Evolutionary conservation across 257 asterid genomes (phyloP).

Genomic region (Solanum arcanum): DNA sequence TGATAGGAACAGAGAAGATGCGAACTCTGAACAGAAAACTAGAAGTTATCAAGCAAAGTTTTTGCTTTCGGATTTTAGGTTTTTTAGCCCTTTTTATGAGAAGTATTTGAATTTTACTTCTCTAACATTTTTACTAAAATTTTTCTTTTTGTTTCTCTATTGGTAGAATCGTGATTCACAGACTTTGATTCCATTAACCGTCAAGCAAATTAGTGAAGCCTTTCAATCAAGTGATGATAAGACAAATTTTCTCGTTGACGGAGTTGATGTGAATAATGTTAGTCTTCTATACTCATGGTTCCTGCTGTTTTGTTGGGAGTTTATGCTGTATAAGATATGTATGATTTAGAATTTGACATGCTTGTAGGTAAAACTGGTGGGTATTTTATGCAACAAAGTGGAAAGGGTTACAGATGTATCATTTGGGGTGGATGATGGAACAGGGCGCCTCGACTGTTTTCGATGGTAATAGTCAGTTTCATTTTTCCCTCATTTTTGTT

Average conservation of each 20-base stretch:
- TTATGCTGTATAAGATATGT: neutral
- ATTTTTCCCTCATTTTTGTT: neutral
- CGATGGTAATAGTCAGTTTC: conserved; percentile 38
- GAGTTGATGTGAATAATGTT: conserved; percentile 73
- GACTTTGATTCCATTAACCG: conserved; percentile 64
- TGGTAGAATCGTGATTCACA: conserved; percentile 77
- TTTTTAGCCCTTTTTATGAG: neutral
- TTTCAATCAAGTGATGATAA: conserved; percentile 57
- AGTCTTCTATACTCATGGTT: neutral
- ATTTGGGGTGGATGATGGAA: conserved; percentile 80
- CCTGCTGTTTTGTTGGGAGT: neutral
- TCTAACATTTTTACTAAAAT: neutral
- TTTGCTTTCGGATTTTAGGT: neutral
- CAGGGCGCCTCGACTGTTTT: conserved; percentile 65
- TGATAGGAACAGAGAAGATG: neutral
- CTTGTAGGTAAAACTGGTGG: conserved; percentile 69
- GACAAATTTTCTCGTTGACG: conserved; percentile 55
- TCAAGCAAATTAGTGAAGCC: conserved; percentile 79
- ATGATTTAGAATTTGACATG: neutral
- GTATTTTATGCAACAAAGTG: conserved; percentile 42
- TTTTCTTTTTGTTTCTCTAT: neutral
- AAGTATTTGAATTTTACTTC: neutral
- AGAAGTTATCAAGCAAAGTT: neutral
- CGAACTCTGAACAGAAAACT: neutral
- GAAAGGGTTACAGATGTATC: conserved; percentile 61